These are phyloP conservation scores for Neurospora intermedia DNA, from an alignment of 495 filamentous ascomycete species.

Conservation along the genomic window DNA sequence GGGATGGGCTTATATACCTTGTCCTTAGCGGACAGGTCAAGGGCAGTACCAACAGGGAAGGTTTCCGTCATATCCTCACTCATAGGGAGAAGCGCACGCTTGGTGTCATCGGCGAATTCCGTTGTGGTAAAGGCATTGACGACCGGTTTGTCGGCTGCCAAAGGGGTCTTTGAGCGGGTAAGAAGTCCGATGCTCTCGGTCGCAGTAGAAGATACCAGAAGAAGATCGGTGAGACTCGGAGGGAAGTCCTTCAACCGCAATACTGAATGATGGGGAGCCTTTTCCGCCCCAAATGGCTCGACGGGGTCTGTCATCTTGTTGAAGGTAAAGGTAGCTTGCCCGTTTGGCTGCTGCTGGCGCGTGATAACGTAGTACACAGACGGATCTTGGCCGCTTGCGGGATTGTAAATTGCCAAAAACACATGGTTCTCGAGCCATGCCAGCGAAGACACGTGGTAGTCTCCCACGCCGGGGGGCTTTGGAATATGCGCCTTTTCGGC, in stretches of 20 bases:
- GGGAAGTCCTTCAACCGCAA: constrained; percentile 64
- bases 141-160: constrained; percentile 49
- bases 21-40: constrained; percentile 75
- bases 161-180: constrained; percentile 54
- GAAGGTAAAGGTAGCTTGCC: constrained; percentile 43
- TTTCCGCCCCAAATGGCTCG: constrained; percentile 54
- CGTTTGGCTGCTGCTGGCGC: constrained; percentile 40
- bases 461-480: constrained; percentile 56
- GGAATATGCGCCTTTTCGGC: constrained; percentile 66
- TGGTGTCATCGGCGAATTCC: constrained; percentile 62
- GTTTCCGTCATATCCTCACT: constrained; percentile 54
- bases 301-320: constrained; percentile 64
- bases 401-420: constrained; percentile 67
- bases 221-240: constrained; percentile 63
- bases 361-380: constrained; percentile 66
- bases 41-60: constrained; percentile 63
- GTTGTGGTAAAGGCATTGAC: constrained; percentile 62
- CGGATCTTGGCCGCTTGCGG: constrained; percentile 44
- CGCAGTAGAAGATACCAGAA: constrained; percentile 74
- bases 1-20: constrained; percentile 69
- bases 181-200: constrained; percentile 68
- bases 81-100: constrained; percentile 66
- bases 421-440: constrained; percentile 82
- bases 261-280: constrained; percentile 65
- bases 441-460: constrained; percentile 71